A percentile compares a stretch with the other conserved stretches of the same genome.
phyloP scores from a whole-genome alignment of 169 alveolate genomes.

The Cryptosporidium sp. region DNA sequence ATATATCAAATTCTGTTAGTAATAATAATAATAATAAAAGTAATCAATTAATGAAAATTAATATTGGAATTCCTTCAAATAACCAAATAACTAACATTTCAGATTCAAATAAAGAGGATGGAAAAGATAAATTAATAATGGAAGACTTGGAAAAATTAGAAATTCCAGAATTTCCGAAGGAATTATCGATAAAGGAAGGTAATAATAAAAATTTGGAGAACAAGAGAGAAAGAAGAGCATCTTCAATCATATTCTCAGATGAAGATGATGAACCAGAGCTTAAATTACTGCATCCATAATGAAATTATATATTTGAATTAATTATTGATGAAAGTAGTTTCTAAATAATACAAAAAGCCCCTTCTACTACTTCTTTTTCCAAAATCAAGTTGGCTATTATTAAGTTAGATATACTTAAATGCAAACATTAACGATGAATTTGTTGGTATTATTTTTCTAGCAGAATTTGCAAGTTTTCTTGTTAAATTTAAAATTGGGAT shows the following conservation, averaged over 20 bases:
- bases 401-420: no score
- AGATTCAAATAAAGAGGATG: background rate
- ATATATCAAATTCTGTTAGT: background rate
- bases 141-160: slow-evolving; percentile 4
- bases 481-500: background rate
- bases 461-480: no score
- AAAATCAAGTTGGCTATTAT: no score
- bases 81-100: background rate
- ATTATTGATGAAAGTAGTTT: background rate
- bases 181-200: background rate
- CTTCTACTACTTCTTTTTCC: no score
- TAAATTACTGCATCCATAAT: slow-evolving; percentile 43
- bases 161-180: slow-evolving; percentile 14
- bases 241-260: slow-evolving; percentile 55
- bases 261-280: slow-evolving; percentile 60
- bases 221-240: slow-evolving; percentile 18
- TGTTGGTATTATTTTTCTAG: no score
- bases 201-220: background rate
- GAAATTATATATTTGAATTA: background rate
- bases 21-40: background rate
- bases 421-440: no score
- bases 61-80: background rate
- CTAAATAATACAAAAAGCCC: no score
- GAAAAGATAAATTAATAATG: background rate
- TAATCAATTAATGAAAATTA: background rate